Percentiles rank a stretch among this genome's conserved stretches.
Conservation (phyloP, 345 rosid species). For the Cardamine chenopodiifolia region DNA sequence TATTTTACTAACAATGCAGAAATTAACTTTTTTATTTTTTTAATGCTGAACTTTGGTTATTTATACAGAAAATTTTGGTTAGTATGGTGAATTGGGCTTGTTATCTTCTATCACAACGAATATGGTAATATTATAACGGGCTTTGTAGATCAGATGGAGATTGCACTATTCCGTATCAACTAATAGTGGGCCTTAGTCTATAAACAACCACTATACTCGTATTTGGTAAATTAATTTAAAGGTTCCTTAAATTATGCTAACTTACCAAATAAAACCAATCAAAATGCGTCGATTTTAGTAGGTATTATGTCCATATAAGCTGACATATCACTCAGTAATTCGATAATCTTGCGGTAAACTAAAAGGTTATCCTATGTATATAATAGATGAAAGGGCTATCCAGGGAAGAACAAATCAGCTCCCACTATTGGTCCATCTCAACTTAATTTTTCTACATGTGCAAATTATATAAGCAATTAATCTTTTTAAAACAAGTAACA, state of each 20-base stretch:
- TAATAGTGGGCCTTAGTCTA: conserved; percentile 21
- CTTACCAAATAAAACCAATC: background rate
- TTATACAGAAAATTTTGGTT: background rate
- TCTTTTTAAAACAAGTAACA: too few relatives aligned
- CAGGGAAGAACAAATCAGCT: too few relatives aligned
- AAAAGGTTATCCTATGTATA: background rate
- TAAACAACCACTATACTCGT: background rate
- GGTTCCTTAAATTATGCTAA: conserved; percentile 13
- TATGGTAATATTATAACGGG: background rate
- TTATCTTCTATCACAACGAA: background rate
- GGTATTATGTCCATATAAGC: background rate
- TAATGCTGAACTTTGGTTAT: too few relatives aligned
- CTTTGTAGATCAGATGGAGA: background rate
- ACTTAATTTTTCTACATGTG: too few relatives aligned
- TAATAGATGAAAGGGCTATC: too few relatives aligned
- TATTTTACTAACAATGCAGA: too few relatives aligned
- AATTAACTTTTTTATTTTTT: too few relatives aligned
- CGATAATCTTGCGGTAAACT: background rate
- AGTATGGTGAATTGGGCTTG: background rate
- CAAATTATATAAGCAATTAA: too few relatives aligned
- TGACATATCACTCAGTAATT: background rate
- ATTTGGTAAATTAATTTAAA: background rate
- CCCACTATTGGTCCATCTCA: too few relatives aligned
- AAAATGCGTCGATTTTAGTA: background rate
- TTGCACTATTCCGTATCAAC: background rate